Evolutionary conservation across 129 eudicot genomes (phyloP).

Genomic region (Lonicera japonica): DNA sequence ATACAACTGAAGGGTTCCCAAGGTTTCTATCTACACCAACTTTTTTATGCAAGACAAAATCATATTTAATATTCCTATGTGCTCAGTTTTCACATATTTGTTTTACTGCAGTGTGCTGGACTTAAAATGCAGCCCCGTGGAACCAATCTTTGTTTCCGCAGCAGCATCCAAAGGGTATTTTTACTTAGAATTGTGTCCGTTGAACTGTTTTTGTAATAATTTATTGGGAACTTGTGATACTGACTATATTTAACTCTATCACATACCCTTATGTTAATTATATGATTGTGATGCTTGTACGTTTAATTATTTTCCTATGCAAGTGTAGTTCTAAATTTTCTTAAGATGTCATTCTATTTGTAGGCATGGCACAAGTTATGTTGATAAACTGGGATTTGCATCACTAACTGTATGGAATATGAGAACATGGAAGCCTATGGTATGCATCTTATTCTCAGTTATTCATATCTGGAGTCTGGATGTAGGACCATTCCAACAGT

Average conservation of each 20-base stretch:
- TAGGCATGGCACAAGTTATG: constrained; percentile 61
- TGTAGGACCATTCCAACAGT: too few relatives aligned
- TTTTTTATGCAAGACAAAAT: background rate
- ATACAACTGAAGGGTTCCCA: constrained; percentile 62
- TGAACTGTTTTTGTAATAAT: too few relatives aligned
- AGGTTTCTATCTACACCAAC: constrained; percentile 34
- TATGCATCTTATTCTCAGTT: constrained; percentile 25
- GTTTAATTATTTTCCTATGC: background rate
- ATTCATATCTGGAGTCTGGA: background rate
- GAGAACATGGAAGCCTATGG: constrained; percentile 99
- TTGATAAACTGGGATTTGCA: constrained; percentile 69
- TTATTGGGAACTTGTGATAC: background rate
- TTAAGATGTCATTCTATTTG: constrained; percentile 12
- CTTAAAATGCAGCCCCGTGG: constrained; percentile 96
- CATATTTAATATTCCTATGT: constrained; percentile 1
- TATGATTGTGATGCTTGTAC: background rate
- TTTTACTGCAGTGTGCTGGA: constrained; percentile 68
- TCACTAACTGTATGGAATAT: constrained; percentile 98
- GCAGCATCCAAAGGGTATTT: constrained; percentile 85
- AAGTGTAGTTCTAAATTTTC: background rate
- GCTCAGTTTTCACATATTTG: constrained; percentile 12
- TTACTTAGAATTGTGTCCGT: background rate
- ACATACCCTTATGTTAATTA: background rate
- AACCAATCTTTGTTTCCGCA: constrained; percentile 95
- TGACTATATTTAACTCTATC: background rate